phyloP scores from a whole-genome alignment of 2,329 filamentous ascomycete genomes.

The Ophiostoma fasciatum region DNA sequence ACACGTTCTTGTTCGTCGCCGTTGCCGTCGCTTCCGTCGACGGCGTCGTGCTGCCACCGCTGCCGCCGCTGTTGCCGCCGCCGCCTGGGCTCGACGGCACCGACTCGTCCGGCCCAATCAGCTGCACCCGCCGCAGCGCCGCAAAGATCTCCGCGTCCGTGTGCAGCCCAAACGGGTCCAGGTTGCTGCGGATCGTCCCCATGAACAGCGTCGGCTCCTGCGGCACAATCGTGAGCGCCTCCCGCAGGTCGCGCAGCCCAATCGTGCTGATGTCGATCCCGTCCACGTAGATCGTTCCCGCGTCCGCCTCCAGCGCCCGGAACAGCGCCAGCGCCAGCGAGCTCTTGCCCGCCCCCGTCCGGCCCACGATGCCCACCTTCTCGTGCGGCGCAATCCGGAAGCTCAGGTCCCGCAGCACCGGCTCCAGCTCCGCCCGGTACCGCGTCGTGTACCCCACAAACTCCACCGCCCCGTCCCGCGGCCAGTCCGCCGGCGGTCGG shows the following conservation, averaged over 20 bases:
- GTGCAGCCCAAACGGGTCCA: conserved; percentile 83
- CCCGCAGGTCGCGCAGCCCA: conserved; percentile 81
- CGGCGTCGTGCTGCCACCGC: conserved; percentile 14
- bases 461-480: conserved; percentile 68
- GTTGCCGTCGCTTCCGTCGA: conserved; percentile 17
- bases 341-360: conserved; percentile 93
- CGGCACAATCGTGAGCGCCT: conserved; percentile 92
- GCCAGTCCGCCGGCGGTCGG: conserved; percentile 69
- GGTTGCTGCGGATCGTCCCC: conserved; percentile 78
- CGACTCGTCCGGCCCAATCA: conserved; percentile 51
- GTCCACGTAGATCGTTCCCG: conserved; percentile 80
- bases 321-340: conserved; percentile 88
- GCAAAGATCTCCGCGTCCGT: conserved; percentile 83
- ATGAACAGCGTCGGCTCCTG: conserved; percentile 93
- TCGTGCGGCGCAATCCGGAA: conserved; percentile 78
- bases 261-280: conserved; percentile 81
- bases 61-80: conserved; percentile 7
- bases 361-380: conserved; percentile 91
- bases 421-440: conserved; percentile 76
- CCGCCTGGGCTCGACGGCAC: conserved; percentile 11
- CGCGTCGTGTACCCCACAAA: conserved; percentile 82
- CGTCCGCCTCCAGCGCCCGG: conserved; percentile 80
- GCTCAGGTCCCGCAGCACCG: conserved; percentile 67
- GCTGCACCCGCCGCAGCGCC: conserved; percentile 73
- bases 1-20: conserved; percentile 82